Evolutionary conservation across 768 basidiomycete genomes (phyloP), one percentile per base, ranked within the genome.

Genomic region (Lactarius hengduanensis): DNA sequence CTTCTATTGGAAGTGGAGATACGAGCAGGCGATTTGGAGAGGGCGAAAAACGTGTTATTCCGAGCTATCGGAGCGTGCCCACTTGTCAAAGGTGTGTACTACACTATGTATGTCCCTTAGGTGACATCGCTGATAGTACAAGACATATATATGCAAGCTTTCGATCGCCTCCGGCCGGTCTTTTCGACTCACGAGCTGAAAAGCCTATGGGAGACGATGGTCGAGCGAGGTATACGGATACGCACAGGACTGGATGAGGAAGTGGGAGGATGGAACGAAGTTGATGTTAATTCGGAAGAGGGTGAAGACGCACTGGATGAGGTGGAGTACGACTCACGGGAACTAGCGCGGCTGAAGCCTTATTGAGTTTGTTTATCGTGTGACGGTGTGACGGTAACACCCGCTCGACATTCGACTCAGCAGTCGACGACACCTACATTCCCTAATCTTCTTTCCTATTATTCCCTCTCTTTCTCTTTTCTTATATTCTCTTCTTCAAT

Each of bases 1-100:
- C 74, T 90, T n/a, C 86, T 81, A 61, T 78, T 93, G 57, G 89
- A 91, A 74, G 86, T 93, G 67, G 92, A 94, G 80, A 87, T 92
- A 55, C 83, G 83, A 64, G 78, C 78, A 18, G 84, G 83, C 4
- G 78, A 87, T 64, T 72, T 85, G 56, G 74, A 84, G 70, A 80
- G 80, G 57, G 92, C 90, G 22, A 93, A 91, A 77, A 85, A 81
- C 69, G 69, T 92, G 57, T 75, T 93, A n/a, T 90, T 85, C 73
- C 83, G 89, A 54, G 91, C 90, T 3, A 80, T 92, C 38, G 79
- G 82, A 43, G 89, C 91, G 75, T 92, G 90, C 71, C 90, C 92
- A 1, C 74, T 91, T 38, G 80, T 80, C 10, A 94, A 94, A 82
- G 90, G 91, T 89, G 59, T 50, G 75, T 70, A 28, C 26, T 20